Base-by-base conservation (phyloP, 116 monocot genomes). In the Iris pallida region DNA sequence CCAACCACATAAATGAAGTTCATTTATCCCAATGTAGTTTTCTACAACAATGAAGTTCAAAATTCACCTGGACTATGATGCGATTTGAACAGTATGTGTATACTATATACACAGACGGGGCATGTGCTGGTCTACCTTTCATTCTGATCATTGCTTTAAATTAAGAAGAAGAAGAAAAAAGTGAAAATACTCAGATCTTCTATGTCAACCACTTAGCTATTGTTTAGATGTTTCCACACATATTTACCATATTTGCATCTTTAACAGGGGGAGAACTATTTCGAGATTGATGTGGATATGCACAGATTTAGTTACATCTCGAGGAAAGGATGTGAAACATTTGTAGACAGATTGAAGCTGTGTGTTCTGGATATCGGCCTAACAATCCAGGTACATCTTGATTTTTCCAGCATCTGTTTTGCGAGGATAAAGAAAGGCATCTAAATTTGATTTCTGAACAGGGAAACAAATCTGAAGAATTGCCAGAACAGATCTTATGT, bases 261-360 rank as follows among this genome's bases (percentile, higher is more conserved):
- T 67, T 71, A 5, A 57, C 82, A 95, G 90, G 94, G 83, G 53
- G 85, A 86, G 15, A 79, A 85, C 57, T 95, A 95, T 68, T 77
- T 90, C 52, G 94, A 95, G 83, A 85, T 95, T 52, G 88, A 87
- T 70, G 46, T 95, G 73, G 94, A 95, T 65, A 95, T 95, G 94
- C 94, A 95, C 63, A 85, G 90, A 72, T 95, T 90, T 58, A 90
- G 90, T 61, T 95, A 90, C 74, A 95, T 95, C 46, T 90, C 94
- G 7, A 84, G 94, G 74, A 94, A 94, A 84, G 94, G 94, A 42
- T 94, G 87, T 68, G 87, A 90, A 74, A 69, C 85, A 72, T 94
- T 94, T 66, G 61, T 90, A 42, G 90, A 94, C 64, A 79, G 82
- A 63, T 61, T 94, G 67, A 94, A 94, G 79, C 74, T 85, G 15